These are phyloP conservation scores for Cryptosporidium sp. DNA, from an alignment of 169 alveolate species.

Conservation along the genomic window DNA sequence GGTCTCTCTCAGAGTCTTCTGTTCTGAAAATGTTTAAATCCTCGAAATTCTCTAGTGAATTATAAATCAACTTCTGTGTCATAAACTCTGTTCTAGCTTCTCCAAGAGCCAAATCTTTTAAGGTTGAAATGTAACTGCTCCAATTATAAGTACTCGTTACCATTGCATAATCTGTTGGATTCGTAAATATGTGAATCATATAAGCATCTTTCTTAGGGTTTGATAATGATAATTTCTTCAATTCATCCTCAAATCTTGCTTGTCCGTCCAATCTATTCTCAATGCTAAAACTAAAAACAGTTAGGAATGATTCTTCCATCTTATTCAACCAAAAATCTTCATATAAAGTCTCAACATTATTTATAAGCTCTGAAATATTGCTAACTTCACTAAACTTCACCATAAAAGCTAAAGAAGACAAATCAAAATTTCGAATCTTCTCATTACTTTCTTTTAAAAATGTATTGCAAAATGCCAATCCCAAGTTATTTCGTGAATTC, in stretches of 20 bases:
- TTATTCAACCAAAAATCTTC: conserved; percentile 21
- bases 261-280: background rate
- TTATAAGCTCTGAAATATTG: conserved; percentile 1
- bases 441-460: conserved; percentile 1
- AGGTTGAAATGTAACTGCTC: conserved; percentile 28
- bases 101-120: conserved; percentile 10
- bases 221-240: background rate
- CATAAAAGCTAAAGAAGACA: conserved; percentile 28
- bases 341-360: conserved; percentile 5
- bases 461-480: conserved; percentile 18
- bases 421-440: conserved; percentile 2
- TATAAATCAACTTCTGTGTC: conserved; percentile 31
- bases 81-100: conserved; percentile 13
- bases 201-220: conserved; percentile 8
- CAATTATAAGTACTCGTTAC: conserved; percentile 33
- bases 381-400: conserved; percentile 4
- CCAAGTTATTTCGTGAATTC: conserved; percentile 37
- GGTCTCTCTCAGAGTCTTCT: background rate
- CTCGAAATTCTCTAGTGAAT: background rate
- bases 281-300: conserved; percentile 28
- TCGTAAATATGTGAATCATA: conserved; percentile 43
- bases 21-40: background rate
- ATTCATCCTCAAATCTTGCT: conserved; percentile 3
- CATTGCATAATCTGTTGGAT: conserved; percentile 31
- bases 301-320: conserved; percentile 33